A percentile compares a stretch with the other conserved stretches of the same genome.
These are phyloP conservation scores for Hypsizygus ulmarius DNA, from an alignment of 1,284 basidiomycete genomes.

Conservation along the genomic window DNA sequence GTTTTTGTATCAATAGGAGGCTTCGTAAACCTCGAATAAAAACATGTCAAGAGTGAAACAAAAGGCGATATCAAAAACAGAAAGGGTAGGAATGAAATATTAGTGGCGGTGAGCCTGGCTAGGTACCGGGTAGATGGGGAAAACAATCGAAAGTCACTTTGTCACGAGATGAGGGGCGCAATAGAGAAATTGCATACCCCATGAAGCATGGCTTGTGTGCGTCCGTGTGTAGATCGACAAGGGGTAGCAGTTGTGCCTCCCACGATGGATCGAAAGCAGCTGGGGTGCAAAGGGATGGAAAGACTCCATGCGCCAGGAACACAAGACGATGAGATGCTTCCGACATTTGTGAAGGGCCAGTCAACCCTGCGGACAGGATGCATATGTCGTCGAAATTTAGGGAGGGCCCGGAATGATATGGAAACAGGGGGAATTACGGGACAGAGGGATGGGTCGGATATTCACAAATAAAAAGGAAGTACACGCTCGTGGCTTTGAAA, in stretches of 20 bases:
- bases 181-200: constrained; percentile 12
- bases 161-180: constrained; percentile 14
- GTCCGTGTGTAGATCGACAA: constrained; percentile 7
- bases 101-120: constrained; percentile 19
- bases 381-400: constrained; percentile 55
- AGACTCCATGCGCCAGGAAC: constrained; percentile 1
- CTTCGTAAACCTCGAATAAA: constrained; percentile 26
- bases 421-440: constrained; percentile 20
- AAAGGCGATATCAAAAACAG: constrained; percentile 19
- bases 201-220: constrained; percentile 12
- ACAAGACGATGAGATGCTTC: constrained; percentile 18
- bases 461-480: constrained; percentile 33
- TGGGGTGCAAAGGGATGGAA: neutral
- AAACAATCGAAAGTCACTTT: constrained; percentile 12
- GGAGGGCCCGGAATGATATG: constrained; percentile 26
- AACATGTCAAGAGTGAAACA: constrained; percentile 32
- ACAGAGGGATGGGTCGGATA: constrained; percentile 25
- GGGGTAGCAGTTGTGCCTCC: neutral
- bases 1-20: constrained; percentile 34
- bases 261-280: neutral
- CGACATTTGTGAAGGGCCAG: constrained; percentile 20
- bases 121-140: constrained; percentile 16
- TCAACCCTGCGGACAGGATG: constrained; percentile 51
- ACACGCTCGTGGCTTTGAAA: constrained; percentile 29
- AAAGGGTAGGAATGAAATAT: constrained; percentile 16